Evolutionary conservation across 148 eudicot species (phyloP).

Genomic region (Pharnaceum exiguum): DNA sequence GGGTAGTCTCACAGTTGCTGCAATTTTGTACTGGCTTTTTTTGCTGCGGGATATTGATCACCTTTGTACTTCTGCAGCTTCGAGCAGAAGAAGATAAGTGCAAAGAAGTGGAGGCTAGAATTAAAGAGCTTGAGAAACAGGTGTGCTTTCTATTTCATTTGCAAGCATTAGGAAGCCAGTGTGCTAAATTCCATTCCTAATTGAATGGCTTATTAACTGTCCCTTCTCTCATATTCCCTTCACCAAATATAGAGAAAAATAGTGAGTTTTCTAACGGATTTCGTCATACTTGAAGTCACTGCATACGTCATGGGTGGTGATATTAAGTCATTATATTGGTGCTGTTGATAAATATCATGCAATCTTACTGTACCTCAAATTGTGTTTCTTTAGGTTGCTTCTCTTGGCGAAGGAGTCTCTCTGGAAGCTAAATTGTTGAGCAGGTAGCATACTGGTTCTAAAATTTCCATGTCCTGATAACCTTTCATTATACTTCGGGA

Average conservation of each 20-base stretch:
- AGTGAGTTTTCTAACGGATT: too few relatives aligned
- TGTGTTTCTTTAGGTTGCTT: constrained; percentile 56
- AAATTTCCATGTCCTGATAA: constrained; percentile 8
- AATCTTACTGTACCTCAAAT: not conserved
- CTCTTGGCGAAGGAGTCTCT: constrained; percentile 88
- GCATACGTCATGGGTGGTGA: not conserved
- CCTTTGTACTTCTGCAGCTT: constrained; percentile 44
- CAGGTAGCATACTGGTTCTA: constrained; percentile 38
- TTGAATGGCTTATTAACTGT: not conserved
- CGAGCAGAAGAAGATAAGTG: constrained; percentile 63
- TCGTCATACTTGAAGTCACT: too few relatives aligned
- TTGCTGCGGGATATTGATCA: not conserved
- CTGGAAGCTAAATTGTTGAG: constrained; percentile 81
- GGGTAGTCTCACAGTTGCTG: too few relatives aligned
- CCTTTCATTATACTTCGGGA: not conserved
- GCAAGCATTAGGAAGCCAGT: not conserved
- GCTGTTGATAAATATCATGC: not conserved
- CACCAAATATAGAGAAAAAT: too few relatives aligned
- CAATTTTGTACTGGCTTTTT: not conserved
- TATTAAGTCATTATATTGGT: not conserved
- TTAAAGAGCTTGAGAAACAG: constrained; percentile 91
- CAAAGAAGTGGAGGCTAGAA: constrained; percentile 76
- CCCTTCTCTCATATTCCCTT: too few relatives aligned
- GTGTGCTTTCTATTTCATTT: constrained; percentile 24
- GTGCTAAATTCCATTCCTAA: not conserved